Conservation (phyloP, 2,329 filamentous ascomycete genomes). For the Whalleya microplaca region DNA sequence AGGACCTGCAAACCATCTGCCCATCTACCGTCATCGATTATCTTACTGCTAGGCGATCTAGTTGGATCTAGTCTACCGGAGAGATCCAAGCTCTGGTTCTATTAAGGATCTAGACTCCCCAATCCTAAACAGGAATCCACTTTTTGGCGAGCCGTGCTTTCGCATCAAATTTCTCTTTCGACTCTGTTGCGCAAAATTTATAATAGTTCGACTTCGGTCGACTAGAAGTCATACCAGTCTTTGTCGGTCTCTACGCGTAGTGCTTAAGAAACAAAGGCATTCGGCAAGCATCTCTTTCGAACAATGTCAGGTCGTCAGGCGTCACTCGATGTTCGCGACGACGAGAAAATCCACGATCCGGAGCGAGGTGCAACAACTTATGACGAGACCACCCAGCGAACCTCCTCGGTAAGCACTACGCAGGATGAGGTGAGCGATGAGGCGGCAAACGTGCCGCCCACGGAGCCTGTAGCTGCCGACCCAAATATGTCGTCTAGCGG, state of each 20-base stretch:
- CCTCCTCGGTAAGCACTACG: slow-evolving; percentile 18
- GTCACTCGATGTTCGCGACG: slow-evolving; percentile 17
- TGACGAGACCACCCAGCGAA: slow-evolving; percentile 7
- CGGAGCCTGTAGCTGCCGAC: background rate
- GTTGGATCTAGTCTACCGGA: too few species aligned
- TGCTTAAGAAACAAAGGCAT: background rate
- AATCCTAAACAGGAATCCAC: too few species aligned
- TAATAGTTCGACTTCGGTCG: too few species aligned
- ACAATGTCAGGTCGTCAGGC: slow-evolving; percentile 20
- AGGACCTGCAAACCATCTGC: too few species aligned
- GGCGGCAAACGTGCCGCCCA: slow-evolving; percentile 3
- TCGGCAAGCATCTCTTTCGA: background rate
- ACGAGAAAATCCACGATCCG: slow-evolving; percentile 24
- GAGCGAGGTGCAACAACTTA: slow-evolving; percentile 16
- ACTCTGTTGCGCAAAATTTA: too few species aligned
- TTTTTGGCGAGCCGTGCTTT: too few species aligned
- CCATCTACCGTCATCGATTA: too few species aligned
- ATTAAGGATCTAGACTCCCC: too few species aligned
- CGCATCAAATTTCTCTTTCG: too few species aligned
- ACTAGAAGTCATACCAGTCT: background rate
- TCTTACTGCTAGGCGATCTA: too few species aligned
- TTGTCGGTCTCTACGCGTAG: background rate
- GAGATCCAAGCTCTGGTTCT: too few species aligned
- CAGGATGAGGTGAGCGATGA: slow-evolving; percentile 11
- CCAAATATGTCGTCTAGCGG: slow-evolving; percentile 1